These are phyloP conservation scores for Exophiala xenobiotica DNA, from an alignment of 2,329 filamentous ascomycete species.

Conservation along the genomic window DNA sequence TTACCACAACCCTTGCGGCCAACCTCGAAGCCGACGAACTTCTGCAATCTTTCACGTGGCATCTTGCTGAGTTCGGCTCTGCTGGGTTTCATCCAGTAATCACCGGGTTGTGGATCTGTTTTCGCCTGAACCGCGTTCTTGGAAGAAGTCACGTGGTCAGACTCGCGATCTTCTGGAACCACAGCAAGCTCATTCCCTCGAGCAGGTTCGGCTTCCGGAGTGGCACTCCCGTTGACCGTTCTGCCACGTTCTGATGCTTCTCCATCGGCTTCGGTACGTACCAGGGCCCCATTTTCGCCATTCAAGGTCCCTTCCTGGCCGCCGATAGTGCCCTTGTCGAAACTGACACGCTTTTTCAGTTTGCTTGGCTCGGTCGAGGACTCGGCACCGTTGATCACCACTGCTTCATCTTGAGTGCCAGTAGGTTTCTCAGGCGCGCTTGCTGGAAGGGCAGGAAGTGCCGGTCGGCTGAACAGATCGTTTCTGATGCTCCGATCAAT, in stretches of 20 bases:
- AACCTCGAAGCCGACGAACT: constrained; percentile 72
- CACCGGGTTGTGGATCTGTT: constrained; percentile 61
- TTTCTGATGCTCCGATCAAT: constrained; percentile 84
- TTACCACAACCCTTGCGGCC: constrained; percentile 79
- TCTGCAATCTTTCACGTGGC: constrained; percentile 74
- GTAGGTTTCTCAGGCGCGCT: constrained; percentile 37
- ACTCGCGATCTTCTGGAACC: constrained; percentile 62
- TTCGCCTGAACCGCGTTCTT: constrained; percentile 29
- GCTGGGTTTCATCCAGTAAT: constrained; percentile 83
- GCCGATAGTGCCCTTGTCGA: constrained; percentile 66
- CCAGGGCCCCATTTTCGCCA: constrained; percentile 49
- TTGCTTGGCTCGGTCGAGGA: constrained; percentile 37
- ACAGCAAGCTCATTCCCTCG: constrained; percentile 74
- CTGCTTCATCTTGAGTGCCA: constrained; percentile 21
- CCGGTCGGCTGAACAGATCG: constrained; percentile 54
- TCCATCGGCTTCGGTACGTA: constrained; percentile 47
- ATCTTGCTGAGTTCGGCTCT: constrained; percentile 73
- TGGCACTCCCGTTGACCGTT: constrained; percentile 44
- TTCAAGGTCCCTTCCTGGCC: constrained; percentile 39
- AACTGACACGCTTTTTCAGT: constrained; percentile 85
- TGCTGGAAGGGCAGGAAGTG: constrained; percentile 33
- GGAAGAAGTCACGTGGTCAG: constrained; percentile 48
- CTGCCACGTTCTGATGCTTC: constrained; percentile 50
- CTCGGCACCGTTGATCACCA: constrained; percentile 41
- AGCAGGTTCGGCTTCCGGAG: constrained; percentile 56